Percentiles rank a stretch among this genome's conserved stretches.
Conservation (phyloP, 2,329 filamentous ascomycete genomes). For the Zasmidium angulare region DNA sequence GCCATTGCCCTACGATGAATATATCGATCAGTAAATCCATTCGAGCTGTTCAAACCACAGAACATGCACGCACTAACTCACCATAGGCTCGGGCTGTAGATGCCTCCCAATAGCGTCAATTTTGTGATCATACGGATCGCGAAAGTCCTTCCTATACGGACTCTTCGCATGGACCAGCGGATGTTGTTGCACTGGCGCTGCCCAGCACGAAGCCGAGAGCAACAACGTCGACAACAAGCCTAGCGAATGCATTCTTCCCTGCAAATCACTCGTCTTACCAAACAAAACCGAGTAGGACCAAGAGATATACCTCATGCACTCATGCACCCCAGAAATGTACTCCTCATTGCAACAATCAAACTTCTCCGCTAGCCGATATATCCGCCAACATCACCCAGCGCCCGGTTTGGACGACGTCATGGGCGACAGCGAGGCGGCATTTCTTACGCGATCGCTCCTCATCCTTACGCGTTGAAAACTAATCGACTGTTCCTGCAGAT, state of each 20-base stretch:
- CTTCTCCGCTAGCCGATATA: neutral
- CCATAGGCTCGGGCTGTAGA: constrained; percentile 62
- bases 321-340: neutral
- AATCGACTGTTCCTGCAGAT: too few species aligned
- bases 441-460: neutral
- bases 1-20: constrained; percentile 31
- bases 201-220: constrained; percentile 19
- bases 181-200: constrained; percentile 38
- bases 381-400: neutral
- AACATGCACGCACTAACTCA: constrained; percentile 29
- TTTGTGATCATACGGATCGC: constrained; percentile 62
- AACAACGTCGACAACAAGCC: constrained; percentile 4
- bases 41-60: neutral
- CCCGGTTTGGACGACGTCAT: neutral
- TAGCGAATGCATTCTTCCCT: constrained; percentile 6
- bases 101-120: constrained; percentile 61
- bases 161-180: constrained; percentile 34
- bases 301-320: neutral
- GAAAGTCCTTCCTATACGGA: constrained; percentile 61
- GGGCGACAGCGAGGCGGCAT: neutral
- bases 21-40: neutral
- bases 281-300: neutral
- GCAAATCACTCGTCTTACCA: neutral
- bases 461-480: neutral
- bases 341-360: neutral